A percentile compares a stretch with the other conserved stretches of the same genome.
phyloP scores from a whole-genome alignment of 768 basidiomycete species.

The Galerina marginata region DNA sequence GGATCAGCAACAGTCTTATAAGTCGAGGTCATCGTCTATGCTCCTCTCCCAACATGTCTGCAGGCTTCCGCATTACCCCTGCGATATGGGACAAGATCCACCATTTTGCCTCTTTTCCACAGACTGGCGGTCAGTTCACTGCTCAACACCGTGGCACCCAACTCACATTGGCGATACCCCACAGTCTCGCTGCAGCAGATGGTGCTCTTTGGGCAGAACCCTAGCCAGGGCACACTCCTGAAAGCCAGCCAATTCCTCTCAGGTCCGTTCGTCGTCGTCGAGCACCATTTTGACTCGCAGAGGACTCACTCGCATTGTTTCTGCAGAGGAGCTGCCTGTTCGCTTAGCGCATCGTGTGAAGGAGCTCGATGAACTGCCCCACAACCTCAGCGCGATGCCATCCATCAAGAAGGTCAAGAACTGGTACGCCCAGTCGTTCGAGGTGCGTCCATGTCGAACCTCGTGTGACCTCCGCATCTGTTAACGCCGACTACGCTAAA shows the following conservation, averaged over 20 bases:
- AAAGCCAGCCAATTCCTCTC: constrained; percentile 89
- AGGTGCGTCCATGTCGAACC: constrained; percentile 58
- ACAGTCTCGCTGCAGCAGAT: constrained; percentile 95
- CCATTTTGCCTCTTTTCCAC: constrained; percentile 90
- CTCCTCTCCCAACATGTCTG: constrained; percentile 42
- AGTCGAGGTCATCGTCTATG: not conserved
- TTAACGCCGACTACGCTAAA: not conserved
- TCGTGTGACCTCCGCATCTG: not conserved
- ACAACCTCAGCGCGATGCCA: constrained; percentile 89
- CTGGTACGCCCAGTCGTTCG: constrained; percentile 99
- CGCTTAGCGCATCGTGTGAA: constrained; percentile 95
- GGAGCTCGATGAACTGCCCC: constrained; percentile 93
- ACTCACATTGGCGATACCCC: constrained; percentile 21
- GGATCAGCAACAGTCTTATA: no score
- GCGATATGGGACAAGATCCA: constrained; percentile 89
- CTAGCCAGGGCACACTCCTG: constrained; percentile 92
- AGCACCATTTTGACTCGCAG: not conserved
- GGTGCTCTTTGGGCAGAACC: constrained; percentile 97
- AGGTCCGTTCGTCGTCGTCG: constrained; percentile 44
- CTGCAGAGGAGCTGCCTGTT: constrained; percentile 89
- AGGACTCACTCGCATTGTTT: not conserved
- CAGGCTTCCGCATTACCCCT: constrained; percentile 74
- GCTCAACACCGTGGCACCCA: constrained; percentile 50
- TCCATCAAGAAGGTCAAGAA: constrained; percentile 94
- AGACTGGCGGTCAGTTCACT: constrained; percentile 76